Evolutionary conservation across 768 basidiomycete genomes (phyloP).

Genomic region (Leucocoprinus birnbaumii): DNA sequence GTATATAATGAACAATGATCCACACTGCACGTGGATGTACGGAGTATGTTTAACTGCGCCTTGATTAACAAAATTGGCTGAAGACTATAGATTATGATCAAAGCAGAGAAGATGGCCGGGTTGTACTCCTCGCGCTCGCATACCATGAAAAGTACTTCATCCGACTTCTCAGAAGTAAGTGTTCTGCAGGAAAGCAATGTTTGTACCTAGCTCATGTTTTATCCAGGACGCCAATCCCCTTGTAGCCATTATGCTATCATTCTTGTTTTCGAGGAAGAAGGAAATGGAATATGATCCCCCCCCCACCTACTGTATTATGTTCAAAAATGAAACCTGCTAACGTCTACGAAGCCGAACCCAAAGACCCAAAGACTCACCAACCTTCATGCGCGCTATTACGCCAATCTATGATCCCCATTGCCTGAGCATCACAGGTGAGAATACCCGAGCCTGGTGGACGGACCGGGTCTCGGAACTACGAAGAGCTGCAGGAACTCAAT

Average conservation of each 20-base stretch:
- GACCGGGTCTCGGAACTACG: neutral
- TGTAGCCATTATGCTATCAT: neutral
- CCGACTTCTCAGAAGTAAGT: too few relatives aligned
- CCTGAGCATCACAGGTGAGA: constrained; percentile 11
- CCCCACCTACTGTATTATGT: too few relatives aligned
- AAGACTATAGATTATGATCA: constrained; percentile 6
- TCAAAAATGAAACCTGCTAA: neutral
- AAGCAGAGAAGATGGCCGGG: neutral
- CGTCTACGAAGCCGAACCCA: neutral
- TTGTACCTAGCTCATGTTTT: too few relatives aligned
- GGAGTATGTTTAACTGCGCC: too few relatives aligned
- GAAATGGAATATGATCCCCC: too few relatives aligned
- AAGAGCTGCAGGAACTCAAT: too few relatives aligned
- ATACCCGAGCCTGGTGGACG: constrained; percentile 15
- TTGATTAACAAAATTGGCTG: too few relatives aligned
- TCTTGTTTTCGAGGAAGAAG: neutral
- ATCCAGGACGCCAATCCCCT: too few relatives aligned
- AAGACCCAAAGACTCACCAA: neutral
- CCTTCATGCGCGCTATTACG: neutral
- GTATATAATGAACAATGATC: too few relatives aligned
- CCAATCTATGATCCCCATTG: neutral
- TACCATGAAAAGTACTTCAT: neutral
- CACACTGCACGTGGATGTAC: too few relatives aligned
- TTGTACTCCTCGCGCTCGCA: constrained; percentile 11
- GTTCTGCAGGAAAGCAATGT: too few relatives aligned